These are phyloP conservation scores for Pancytospora epiphaga DNA, from an alignment of 371 early-diverging fungal genomes.

Conservation along the genomic window DNA sequence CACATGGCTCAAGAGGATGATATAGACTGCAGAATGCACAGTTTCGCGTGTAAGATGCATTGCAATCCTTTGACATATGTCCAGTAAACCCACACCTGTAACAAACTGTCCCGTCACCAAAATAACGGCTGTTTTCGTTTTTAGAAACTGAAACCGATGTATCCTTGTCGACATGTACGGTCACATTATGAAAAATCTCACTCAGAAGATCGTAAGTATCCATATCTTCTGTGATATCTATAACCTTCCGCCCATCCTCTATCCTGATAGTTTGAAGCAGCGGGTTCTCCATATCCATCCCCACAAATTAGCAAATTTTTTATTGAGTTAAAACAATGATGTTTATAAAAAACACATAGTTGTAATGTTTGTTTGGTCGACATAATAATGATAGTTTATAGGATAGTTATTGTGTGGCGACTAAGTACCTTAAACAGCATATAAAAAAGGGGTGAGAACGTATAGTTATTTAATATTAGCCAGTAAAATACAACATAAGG, in stretches of 20 bases:
- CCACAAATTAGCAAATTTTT: too few species aligned
- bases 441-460: too few species aligned
- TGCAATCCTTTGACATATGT: constrained; percentile 26
- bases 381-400: too few species aligned
- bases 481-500: too few species aligned
- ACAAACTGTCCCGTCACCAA: background rate
- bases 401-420: too few species aligned
- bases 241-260: background rate
- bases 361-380: too few species aligned
- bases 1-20: constrained; percentile 2
- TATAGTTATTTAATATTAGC: too few species aligned
- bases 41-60: background rate
- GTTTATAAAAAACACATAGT: too few species aligned
- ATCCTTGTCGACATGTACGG: background rate
- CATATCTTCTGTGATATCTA: background rate
- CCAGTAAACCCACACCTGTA: constrained; percentile 8
- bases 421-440: too few species aligned
- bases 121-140: background rate
- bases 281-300: too few species aligned
- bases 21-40: constrained; percentile 6
- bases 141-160: background rate
- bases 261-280: background rate
- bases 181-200: constrained; percentile 17
- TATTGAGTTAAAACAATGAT: too few species aligned
- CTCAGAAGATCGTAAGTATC: constrained; percentile 14